These are phyloP conservation scores for Xylaria venustula DNA, from an alignment of 495 filamentous ascomycete genomes.

Conservation along the genomic window DNA sequence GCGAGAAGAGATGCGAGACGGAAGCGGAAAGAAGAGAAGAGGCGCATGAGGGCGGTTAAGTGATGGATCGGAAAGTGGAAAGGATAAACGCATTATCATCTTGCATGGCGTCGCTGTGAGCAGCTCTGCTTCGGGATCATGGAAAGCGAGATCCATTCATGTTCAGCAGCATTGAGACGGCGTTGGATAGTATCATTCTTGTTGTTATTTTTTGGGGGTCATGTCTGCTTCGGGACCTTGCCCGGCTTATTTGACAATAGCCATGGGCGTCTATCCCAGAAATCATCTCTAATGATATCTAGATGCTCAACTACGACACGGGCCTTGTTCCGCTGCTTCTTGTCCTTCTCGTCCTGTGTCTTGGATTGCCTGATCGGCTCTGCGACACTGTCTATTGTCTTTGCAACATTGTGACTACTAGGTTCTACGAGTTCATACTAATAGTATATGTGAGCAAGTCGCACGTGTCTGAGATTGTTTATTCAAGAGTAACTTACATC, in stretches of 20 bases:
- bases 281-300: constrained; percentile 91
- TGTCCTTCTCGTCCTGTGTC: constrained; percentile 74
- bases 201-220: too few species aligned
- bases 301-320: constrained; percentile 76
- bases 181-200: constrained; percentile 21
- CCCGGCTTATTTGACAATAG: constrained; percentile 74
- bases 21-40: constrained; percentile 43
- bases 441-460: constrained; percentile 13
- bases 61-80: neutral
- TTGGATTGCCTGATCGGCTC: constrained; percentile 58
- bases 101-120: neutral
- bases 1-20: constrained; percentile 35
- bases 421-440: constrained; percentile 57
- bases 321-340: constrained; percentile 72
- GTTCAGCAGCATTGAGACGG: constrained; percentile 12
- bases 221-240: constrained; percentile 58
- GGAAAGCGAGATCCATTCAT: neutral
- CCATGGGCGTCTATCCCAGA: constrained; percentile 87
- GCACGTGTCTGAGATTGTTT: neutral
- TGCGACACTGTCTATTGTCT: constrained; percentile 36
- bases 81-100: neutral
- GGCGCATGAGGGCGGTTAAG: constrained; percentile 19
- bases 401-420: constrained; percentile 33
- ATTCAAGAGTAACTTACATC: constrained; percentile 57
- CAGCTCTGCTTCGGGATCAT: neutral